Conservation (phyloP, 2,329 filamentous ascomycete species). For the Cladosporium sp. region DNA sequence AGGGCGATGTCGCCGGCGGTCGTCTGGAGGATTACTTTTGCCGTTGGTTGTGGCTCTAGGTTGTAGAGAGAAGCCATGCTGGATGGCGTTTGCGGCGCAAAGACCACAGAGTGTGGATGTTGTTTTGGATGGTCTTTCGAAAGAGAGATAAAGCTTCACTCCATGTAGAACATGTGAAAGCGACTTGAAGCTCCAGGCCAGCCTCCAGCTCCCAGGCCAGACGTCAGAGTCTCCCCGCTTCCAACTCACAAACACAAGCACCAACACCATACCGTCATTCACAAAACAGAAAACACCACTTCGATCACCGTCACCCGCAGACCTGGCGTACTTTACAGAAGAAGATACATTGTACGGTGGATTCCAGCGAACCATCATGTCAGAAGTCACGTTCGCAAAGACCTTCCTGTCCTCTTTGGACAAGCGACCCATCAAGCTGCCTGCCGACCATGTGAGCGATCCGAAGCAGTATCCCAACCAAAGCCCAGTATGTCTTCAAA, state of each 20-base stretch:
- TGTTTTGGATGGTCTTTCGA: background rate
- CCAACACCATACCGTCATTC: background rate
- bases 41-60: constrained; percentile 90
- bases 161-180: background rate
- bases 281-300: background rate
- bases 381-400: constrained; percentile 77
- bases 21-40: constrained; percentile 85
- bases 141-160: background rate
- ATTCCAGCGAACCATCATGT: constrained; percentile 60
- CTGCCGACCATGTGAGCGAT: constrained; percentile 88
- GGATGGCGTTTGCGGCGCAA: background rate
- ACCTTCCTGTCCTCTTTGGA: constrained; percentile 78
- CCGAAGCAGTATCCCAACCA: constrained; percentile 71
- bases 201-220: background rate
- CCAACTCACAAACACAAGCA: background rate
- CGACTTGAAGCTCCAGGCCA: background rate
- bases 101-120: background rate
- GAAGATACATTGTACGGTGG: constrained; percentile 23
- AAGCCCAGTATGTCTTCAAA: constrained; percentile 61
- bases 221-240: background rate
- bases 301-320: background rate
- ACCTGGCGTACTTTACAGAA: constrained; percentile 13
- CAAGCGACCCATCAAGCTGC: constrained; percentile 72
- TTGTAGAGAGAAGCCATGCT: constrained; percentile 88
- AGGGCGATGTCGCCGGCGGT: constrained; percentile 84